Evolutionary conservation across 176 grass and related monocot genomes (phyloP), one percentile per base, ranked within the genome.

Genomic region (Oryza meridionalis): DNA sequence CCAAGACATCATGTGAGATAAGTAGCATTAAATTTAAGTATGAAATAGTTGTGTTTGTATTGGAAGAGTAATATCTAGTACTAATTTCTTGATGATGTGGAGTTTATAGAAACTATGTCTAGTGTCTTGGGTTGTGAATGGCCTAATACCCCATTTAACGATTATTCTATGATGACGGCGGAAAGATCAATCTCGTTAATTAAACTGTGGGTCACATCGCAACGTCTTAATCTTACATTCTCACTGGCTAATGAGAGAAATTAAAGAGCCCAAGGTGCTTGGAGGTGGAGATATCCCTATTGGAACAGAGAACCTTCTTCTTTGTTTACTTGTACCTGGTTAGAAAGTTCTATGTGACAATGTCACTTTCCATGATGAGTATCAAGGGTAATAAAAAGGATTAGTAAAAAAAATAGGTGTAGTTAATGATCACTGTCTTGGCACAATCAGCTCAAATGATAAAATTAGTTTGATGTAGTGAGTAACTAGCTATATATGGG

Each of bases 111-210:
- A n/a, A n/a, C n/a, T n/a, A n/a, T n/a, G n/a, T n/a, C n/a, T n/a
- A n/a, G n/a, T n/a, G n/a, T n/a, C n/a, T n/a, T n/a, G n/a, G n/a
- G n/a, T n/a, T n/a, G n/a, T n/a, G n/a, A n/a, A n/a, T n/a, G n/a
- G n/a, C n/a, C n/a, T n/a, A n/a, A 17, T 24, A 13, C 26, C 21
- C 72, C 38, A 17, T 5, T 79, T 80, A 29, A 65, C 0, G n/a
- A 59, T 59, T 75, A 32, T 81, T 86, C 46, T 81, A 58, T 3
- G 4, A 22, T 19, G 77, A 58, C 63, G 70, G 77, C 85, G 85
- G 77, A 75, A 16, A 42, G 7, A 27, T 4, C 77, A 26, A 81
- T 32, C 25, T 26, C 21, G 2, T 33, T 14, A 29, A 9, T 55
- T 19, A 55, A 55, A 55, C 22, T 0, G 15, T 21, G 9, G 7